These are phyloP conservation scores for Hirsutella rhossiliensis DNA, from an alignment of 2,329 filamentous ascomycete genomes.

Conservation along the genomic window DNA sequence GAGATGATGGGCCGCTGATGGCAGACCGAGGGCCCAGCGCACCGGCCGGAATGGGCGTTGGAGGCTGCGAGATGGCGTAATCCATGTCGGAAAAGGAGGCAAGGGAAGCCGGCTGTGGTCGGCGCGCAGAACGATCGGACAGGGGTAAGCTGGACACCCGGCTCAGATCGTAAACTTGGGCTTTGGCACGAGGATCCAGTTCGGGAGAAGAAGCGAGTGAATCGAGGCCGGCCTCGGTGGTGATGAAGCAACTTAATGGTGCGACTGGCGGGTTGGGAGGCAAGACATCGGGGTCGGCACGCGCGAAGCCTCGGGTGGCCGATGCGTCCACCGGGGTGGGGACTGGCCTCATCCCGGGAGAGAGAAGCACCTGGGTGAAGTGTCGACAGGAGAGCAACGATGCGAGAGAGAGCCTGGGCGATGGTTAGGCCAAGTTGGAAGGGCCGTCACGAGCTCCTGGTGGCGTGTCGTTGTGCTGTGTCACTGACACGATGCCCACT, in stretches of 20 bases:
- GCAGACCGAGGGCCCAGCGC: conserved; percentile 16
- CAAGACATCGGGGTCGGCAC: conserved; percentile 4
- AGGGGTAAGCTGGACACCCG: conserved; percentile 1
- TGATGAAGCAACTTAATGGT: conserved; percentile 21
- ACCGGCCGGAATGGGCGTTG: conserved; percentile 14
- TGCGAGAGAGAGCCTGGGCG: too few species aligned
- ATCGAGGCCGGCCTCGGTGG: conserved; percentile 20
- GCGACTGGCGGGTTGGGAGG: conserved; percentile 8
- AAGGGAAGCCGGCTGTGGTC: background rate
- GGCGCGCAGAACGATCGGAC: background rate
- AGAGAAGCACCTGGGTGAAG: background rate
- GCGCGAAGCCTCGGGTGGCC: background rate
- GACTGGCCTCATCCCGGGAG: conserved; percentile 8
- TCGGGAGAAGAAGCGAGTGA: conserved; percentile 7
- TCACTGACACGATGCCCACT: too few species aligned
- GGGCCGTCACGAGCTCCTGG: too few species aligned
- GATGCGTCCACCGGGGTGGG: conserved; percentile 4
- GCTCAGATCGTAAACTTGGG: conserved; percentile 10
- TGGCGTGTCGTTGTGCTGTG: too few species aligned
- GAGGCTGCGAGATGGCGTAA: conserved; percentile 11
- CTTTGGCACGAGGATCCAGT: conserved; percentile 3
- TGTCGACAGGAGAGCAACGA: too few species aligned
- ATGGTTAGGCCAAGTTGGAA: too few species aligned
- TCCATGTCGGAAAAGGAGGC: conserved; percentile 4
- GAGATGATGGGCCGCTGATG: conserved; percentile 39